Conservation (phyloP, 2,329 filamentous ascomycete genomes). For the Aureobasidium sp. region DNA sequence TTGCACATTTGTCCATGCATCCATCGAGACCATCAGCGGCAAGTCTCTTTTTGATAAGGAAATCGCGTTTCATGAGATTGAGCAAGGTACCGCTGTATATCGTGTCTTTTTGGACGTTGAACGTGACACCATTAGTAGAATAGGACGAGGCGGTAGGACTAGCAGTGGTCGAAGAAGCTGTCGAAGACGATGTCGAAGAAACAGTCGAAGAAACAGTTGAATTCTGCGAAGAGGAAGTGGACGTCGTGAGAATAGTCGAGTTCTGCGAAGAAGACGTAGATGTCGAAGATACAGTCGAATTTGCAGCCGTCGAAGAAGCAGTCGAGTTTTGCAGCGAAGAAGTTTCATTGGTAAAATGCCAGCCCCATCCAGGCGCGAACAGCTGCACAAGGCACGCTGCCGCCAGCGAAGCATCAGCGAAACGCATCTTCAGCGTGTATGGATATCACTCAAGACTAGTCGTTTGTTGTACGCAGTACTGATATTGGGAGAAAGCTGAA, state of each 20-base stretch:
- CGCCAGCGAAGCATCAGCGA: background rate
- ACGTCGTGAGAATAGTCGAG: background rate
- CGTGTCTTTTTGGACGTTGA: background rate
- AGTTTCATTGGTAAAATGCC: background rate
- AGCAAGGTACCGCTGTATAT: background rate
- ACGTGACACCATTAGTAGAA: background rate
- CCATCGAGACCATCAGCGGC: background rate
- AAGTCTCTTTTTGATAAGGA: background rate
- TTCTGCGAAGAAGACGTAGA: background rate
- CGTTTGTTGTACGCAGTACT: background rate
- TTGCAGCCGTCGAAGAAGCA: background rate
- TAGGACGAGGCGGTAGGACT: background rate
- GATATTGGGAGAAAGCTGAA: no score
- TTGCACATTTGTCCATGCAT: constrained; percentile 10
- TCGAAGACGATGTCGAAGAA: background rate
- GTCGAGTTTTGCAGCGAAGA: background rate
- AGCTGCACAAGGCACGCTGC: constrained; percentile 5
- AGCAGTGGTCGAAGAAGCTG: background rate
- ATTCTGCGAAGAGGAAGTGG: background rate
- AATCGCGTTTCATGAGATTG: background rate
- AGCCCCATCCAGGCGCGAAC: background rate
- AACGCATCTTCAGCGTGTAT: background rate
- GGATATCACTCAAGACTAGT: background rate
- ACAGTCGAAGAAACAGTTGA: background rate
- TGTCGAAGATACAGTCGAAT: background rate